Base-by-base conservation (phyloP, 148 eudicot species). In the Cornus florida region DNA sequence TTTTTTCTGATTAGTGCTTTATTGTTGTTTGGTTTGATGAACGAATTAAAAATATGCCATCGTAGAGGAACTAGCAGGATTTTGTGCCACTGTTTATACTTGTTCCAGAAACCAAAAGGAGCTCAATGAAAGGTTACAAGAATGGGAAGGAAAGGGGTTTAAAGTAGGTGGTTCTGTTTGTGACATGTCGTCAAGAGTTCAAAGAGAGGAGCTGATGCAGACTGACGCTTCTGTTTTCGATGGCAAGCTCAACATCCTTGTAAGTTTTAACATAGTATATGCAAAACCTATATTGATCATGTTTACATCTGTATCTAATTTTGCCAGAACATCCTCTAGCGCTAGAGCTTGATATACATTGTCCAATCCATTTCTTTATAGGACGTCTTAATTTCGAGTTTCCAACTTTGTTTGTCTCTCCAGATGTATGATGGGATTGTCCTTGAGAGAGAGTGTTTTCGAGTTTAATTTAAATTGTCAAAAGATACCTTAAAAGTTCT, bases 171-270 rank as follows among this genome's bases (percentile, higher is more conserved):
- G 90, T 16, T 86, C 90, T 0, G 88, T 83, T 0, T 85, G 88
- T 65, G 92, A 90, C 16, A 64, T 90, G 23, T 16, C 88, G 3
- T 84, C 83, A 32, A 72, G 84, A 20, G 70, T 48, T n/a, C 88
- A 90, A 53, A 74, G 89, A 12, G 72, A 80, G 22, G 75, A 86
- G 66, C 85, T 90, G 39, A 72, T 90, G 39, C 70, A 87, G 17
- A 75, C 74, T 6, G 89, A 87, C 35, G 75, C 84, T 39, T 72
- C 82, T 35, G 10, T 67, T 19, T 90, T 86, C 77, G 75, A 84
- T 73, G 89, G 89, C 33, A 84, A 84, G 73, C 88, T 89, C 64
- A 87, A 89, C 75, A 89, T 89, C 69, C 79, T 89, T 46, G 92
- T 89, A 70, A 83, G 82, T 83, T 5, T 20, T 35, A 35, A 35